Conservation (phyloP, 495 filamentous ascomycete species). For the Penicillium daleae region DNA sequence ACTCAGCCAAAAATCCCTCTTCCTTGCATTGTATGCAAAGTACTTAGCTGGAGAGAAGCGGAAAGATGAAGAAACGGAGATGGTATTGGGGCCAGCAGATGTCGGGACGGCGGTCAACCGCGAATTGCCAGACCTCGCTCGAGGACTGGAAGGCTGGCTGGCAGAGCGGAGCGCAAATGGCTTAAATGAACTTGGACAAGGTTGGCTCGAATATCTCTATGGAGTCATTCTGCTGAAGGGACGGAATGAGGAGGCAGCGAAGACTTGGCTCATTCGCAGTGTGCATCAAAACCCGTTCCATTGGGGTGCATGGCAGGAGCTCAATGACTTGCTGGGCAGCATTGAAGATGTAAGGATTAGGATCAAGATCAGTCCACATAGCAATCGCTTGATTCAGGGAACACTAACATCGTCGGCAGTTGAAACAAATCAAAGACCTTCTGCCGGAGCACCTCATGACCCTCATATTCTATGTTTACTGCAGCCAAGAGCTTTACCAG, state of each 20-base stretch:
- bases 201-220: constrained; percentile 96
- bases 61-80: constrained; percentile 95
- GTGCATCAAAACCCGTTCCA: constrained; percentile 88
- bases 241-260: constrained; percentile 83
- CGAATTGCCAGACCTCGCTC: constrained; percentile 73
- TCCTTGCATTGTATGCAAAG: constrained; percentile 89
- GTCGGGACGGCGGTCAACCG: constrained; percentile 80
- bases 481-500: constrained; percentile 89
- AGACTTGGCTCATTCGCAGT: constrained; percentile 80
- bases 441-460: constrained; percentile 91
- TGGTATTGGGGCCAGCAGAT: constrained; percentile 94
- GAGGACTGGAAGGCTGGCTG: constrained; percentile 80
- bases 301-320: constrained; percentile 95
- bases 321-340: constrained; percentile 72
- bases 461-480: constrained; percentile 88
- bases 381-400: no score
- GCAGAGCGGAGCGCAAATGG: constrained; percentile 60
- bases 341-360: constrained; percentile 76
- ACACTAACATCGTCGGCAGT: constrained; percentile 43
- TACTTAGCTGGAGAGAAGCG: constrained; percentile 93
- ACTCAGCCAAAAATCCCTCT: constrained; percentile 88
- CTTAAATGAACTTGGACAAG: constrained; percentile 69
- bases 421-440: constrained; percentile 59
- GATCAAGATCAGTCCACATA: no score
- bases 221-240: constrained; percentile 88